Evolutionary conservation across 495 filamentous ascomycete genomes (phyloP), one percentile per base, ranked within the genome.

Genomic region (Penicillium roqueforti): DNA sequence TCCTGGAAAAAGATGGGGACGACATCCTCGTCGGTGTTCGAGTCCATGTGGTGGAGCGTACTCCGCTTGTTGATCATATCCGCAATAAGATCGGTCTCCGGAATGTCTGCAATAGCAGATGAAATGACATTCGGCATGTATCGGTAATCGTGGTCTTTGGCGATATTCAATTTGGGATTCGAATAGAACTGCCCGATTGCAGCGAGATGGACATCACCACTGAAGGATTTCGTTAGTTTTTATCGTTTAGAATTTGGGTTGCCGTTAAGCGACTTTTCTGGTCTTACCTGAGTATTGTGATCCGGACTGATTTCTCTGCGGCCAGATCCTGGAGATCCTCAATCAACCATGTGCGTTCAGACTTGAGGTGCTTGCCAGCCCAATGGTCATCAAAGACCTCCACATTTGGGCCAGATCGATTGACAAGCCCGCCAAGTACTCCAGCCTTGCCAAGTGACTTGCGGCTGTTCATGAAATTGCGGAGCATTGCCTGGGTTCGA

Each of bases 301-400:
- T 74, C n/a, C 93, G 83, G 45, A 97, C 79, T 11, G 89, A 95
- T 60, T 92, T 93, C 63, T 92, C 89, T 8, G 86, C 89, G 13
- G 95, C 92, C 42, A 97, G 74, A 58, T 91, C 86, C 66, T 98
- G 93, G 14, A 98, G 77, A 51, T 95, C 89, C 61, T 92, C 84
- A 31, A 98, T 83, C 57, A 97, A 80, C 74, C 87, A 87, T 57
- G 84, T 87, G 28, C 93, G 82, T 72, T 98, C 93, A 10, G 75
- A 69, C 65, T 97, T 97, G 70, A 96, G 90, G 62, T 91, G 86
- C 61, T 89, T 95, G 19, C 93, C 92, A 3, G 93, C 95, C 93
- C 93, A 98, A 64, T 97, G 92, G 68, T 98, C 93, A 70, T 97
- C 93, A 25, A 95, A 78, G 14, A 98, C 88, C 69, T 97, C 95